These are phyloP conservation scores for Hypocreales sp. DNA, from an alignment of 2,329 filamentous ascomycete species.

Conservation along the genomic window DNA sequence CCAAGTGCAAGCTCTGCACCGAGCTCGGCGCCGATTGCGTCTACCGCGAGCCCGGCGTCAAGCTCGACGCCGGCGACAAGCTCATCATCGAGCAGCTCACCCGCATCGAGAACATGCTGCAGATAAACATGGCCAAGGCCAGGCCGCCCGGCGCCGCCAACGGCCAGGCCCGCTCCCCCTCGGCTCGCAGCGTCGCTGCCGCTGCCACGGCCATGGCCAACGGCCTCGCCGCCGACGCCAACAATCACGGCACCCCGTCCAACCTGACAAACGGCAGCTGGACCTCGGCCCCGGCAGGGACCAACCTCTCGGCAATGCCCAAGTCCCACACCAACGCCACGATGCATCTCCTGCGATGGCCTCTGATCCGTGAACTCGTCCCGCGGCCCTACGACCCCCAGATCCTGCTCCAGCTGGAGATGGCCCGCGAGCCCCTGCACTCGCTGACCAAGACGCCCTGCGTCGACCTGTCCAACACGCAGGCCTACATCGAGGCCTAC, in stretches of 20 bases:
- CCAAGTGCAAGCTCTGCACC: constrained; percentile 72
- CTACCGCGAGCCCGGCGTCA: constrained; percentile 75
- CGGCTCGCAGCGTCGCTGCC: too few relatives aligned
- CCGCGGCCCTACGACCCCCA: constrained; percentile 66
- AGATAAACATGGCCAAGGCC: constrained; percentile 44
- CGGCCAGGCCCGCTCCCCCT: constrained; percentile 47
- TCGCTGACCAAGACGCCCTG: constrained; percentile 47
- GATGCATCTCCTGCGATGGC: constrained; percentile 65
- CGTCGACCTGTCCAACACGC: constrained; percentile 59
- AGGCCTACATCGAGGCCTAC: constrained; percentile 62
- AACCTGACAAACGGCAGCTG: constrained; percentile 50
- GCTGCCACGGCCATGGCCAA: constrained; percentile 50
- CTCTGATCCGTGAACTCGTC: constrained; percentile 63
- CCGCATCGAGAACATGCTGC: constrained; percentile 65
- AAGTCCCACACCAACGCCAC: constrained; percentile 72
- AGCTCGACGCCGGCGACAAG: constrained; percentile 76
- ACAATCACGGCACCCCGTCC: constrained; percentile 32
- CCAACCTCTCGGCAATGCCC: constrained; percentile 73
- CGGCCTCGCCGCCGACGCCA: constrained; percentile 40
- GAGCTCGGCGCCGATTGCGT: constrained; percentile 72
- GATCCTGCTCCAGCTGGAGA: constrained; percentile 67
- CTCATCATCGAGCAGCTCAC: constrained; percentile 65
- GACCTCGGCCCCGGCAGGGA: constrained; percentile 35
- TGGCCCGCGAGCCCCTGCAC: constrained; percentile 61
- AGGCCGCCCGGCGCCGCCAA: constrained; percentile 36